Evolutionary conservation across 1,284 basidiomycete genomes (phyloP).

Genomic region (Mycena citricolor): DNA sequence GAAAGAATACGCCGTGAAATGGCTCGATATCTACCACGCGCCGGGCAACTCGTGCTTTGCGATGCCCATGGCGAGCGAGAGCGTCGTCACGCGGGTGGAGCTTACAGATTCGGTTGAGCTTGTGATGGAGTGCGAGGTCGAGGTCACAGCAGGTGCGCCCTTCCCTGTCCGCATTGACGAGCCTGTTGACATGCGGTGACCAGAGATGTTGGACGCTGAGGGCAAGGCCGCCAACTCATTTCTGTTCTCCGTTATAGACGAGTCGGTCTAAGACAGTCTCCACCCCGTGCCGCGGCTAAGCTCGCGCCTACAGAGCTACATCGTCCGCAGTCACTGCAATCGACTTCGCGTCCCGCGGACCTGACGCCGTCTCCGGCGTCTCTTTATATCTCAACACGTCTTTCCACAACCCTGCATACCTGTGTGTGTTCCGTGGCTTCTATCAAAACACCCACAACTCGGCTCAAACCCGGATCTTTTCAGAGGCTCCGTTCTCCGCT

Average conservation of each 20-base stretch:
- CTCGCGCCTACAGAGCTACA: constrained; percentile 2
- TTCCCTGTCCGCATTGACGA: not conserved
- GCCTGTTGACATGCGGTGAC: not conserved
- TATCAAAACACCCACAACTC: too few species aligned
- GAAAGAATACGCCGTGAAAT: constrained; percentile 38
- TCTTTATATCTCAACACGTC: constrained; percentile 16
- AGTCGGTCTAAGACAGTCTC: constrained; percentile 4
- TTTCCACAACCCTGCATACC: constrained; percentile 9
- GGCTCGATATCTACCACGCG: constrained; percentile 34
- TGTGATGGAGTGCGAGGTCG: constrained; percentile 8
- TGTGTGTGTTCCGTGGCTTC: too few species aligned
- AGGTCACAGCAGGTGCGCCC: constrained; percentile 13
- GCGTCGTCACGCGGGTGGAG: constrained; percentile 40
- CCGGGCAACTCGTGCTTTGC: constrained; percentile 34
- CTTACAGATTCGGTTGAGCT: constrained; percentile 38
- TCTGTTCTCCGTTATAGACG: constrained; percentile 14
- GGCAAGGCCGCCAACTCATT: constrained; percentile 7
- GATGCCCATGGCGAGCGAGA: constrained; percentile 24
- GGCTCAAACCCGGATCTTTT: too few species aligned
- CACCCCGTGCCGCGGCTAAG: not conserved
- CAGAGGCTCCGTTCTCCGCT: too few species aligned
- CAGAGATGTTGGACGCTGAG: constrained; percentile 12
- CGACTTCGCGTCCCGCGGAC: constrained; percentile 12
- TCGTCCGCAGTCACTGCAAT: constrained; percentile 14
- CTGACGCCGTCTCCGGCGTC: constrained; percentile 9